phyloP scores from a whole-genome alignment of 805 yeast species.

The Wickerhamiella azyma region DNA sequence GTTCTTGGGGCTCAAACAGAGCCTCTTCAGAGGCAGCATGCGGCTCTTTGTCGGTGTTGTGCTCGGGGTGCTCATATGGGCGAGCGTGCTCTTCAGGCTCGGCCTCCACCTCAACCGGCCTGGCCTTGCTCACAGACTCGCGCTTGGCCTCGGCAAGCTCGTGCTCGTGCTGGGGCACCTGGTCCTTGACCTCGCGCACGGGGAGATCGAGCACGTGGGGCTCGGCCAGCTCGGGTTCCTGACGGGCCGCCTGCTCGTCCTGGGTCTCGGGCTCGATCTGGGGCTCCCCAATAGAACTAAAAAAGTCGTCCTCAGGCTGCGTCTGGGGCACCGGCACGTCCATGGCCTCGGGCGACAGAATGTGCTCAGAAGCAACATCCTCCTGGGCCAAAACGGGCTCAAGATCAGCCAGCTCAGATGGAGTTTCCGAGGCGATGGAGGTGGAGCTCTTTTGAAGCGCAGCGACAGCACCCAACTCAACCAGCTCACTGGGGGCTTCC shows the following conservation, averaged over 20 bases:
- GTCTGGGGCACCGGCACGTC: background rate
- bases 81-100: background rate
- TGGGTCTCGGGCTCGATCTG: background rate
- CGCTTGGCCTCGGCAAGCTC: too few species aligned
- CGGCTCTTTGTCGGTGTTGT: background rate
- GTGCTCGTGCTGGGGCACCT: background rate
- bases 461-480: background rate
- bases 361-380: background rate
- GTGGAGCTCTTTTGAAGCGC: background rate
- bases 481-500: background rate
- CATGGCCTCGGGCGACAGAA: background rate
- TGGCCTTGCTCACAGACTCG: too few species aligned
- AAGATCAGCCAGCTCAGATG: background rate
- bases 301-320: slow-evolving; percentile 7
- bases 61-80: too few species aligned
- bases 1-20: background rate
- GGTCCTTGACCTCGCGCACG: slow-evolving; percentile 4
- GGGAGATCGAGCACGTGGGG: slow-evolving; percentile 1
- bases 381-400: background rate
- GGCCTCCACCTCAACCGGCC: background rate
- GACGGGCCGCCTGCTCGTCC: background rate
- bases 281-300: slow-evolving; percentile 5
- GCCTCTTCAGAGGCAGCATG: background rate
- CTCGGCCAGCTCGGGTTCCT: background rate
- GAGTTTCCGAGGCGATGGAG: background rate